Percentiles rank a stretch among this genome's conserved stretches.
These are phyloP conservation scores for Penicillium odoratum DNA, from an alignment of 495 filamentous ascomycete genomes.

Conservation along the genomic window DNA sequence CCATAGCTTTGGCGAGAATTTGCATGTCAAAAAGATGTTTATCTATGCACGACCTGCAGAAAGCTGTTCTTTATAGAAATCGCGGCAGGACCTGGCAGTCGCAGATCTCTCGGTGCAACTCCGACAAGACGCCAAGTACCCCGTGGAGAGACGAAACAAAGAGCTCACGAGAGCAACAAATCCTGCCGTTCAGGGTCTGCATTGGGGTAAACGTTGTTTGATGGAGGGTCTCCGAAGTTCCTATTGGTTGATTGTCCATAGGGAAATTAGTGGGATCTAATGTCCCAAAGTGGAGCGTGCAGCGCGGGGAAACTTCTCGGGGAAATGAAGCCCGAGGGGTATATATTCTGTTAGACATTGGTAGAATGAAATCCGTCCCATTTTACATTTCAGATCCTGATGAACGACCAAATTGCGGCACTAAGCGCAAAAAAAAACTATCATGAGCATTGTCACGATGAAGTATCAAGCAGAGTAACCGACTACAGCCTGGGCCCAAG, in stretches of 20 bases:
- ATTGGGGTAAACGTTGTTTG: not conserved
- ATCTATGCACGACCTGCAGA: not conserved
- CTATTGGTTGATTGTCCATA: constrained; percentile 7
- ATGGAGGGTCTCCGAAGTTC: not conserved
- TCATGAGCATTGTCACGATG: not conserved
- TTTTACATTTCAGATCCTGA: not conserved
- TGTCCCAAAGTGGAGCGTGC: constrained; percentile 5
- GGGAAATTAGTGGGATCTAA: constrained; percentile 3
- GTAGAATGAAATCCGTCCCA: not conserved
- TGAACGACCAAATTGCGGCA: not conserved
- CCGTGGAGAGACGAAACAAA: constrained; percentile 6
- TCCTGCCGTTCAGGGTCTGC: constrained; percentile 1
- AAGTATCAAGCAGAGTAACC: not conserved
- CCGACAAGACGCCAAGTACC: constrained; percentile 11
- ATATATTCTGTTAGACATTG: not conserved
- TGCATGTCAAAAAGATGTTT: not conserved
- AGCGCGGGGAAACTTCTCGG: constrained; percentile 19
- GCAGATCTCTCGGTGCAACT: constrained; percentile 14
- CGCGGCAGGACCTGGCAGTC: not conserved
- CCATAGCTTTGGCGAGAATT: constrained; percentile 3
- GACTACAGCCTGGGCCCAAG: not conserved
- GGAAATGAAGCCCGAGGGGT: constrained; percentile 11
- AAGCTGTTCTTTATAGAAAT: not conserved
- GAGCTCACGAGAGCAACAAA: not conserved
- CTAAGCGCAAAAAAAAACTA: not conserved